These are phyloP conservation scores for Saccharomycopsis guyanensis DNA, from an alignment of 805 yeast species.

Conservation along the genomic window DNA sequence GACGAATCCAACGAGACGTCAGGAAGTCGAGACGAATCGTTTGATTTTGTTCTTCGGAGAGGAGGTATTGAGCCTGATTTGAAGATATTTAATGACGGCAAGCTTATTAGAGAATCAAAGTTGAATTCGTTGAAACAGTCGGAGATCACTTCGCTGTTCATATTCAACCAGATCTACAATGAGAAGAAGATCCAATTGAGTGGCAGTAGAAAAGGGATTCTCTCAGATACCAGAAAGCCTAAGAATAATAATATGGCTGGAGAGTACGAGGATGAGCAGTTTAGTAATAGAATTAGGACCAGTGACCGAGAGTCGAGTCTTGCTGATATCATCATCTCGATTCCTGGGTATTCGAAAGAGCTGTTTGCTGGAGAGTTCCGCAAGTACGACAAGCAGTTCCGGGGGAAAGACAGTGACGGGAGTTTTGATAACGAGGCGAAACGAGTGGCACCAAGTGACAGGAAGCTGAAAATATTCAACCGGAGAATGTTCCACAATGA, in stretches of 20 bases:
- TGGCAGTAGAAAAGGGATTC: neutral
- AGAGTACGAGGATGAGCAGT: neutral
- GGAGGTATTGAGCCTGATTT: constrained; percentile 2
- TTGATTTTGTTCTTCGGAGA: neutral
- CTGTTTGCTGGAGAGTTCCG: neutral
- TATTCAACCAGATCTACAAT: constrained; percentile 16
- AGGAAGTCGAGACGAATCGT: neutral
- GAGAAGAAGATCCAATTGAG: constrained; percentile 6
- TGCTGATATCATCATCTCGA: constrained; percentile 11
- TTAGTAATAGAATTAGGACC: neutral
- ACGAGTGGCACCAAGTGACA: neutral
- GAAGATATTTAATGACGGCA: constrained; percentile 15
- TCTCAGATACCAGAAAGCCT: neutral
- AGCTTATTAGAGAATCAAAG: constrained; percentile 12
- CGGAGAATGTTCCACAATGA: neutral
- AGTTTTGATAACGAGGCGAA: neutral
- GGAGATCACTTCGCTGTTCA: constrained; percentile 13
- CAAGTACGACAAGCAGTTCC: neutral
- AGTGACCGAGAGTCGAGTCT: neutral
- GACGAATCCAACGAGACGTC: neutral
- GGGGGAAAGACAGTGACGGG: neutral
- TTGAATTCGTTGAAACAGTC: constrained; percentile 12
- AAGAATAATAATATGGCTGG: neutral
- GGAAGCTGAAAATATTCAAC: neutral
- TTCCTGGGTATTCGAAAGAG: constrained; percentile 12